These are phyloP conservation scores for Tilletia indica DNA, from an alignment of 1,284 basidiomycete genomes.

Conservation along the genomic window DNA sequence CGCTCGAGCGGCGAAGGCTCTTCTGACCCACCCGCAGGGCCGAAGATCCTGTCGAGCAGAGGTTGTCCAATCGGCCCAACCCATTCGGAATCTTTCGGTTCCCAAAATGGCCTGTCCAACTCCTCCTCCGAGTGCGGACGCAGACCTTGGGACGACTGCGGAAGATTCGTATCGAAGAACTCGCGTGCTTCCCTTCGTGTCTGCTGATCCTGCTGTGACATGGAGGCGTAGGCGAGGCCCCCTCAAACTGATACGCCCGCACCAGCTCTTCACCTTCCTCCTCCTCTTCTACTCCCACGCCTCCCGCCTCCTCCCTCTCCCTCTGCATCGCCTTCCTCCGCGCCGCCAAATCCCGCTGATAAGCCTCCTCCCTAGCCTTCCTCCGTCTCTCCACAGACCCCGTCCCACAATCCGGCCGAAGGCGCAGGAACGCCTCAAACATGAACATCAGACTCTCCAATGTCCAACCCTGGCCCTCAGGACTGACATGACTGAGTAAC, in stretches of 20 bases:
- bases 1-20: neutral
- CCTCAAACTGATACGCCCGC: neutral
- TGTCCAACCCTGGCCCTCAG: neutral
- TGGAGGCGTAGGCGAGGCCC: conserved; percentile 4
- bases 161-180: neutral
- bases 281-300: neutral
- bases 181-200: neutral
- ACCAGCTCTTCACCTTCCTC: neutral
- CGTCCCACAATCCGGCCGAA: neutral
- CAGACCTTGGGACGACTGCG: too few relatives aligned
- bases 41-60: neutral
- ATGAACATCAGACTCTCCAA: conserved; percentile 12
- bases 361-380: conserved; percentile 1
- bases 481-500: neutral
- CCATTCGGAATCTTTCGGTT: neutral
- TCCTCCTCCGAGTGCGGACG: too few relatives aligned
- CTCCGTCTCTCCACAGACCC: neutral
- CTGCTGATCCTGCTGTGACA: neutral
- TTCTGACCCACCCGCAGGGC: neutral
- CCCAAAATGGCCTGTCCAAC: neutral
- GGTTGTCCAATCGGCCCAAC: neutral
- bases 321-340: neutral
- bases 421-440: conserved; percentile 5
- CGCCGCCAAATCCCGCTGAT: neutral
- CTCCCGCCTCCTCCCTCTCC: neutral